Base-by-base conservation (phyloP, 2,329 filamentous ascomycete genomes). In the Monosporascus sp. region DNA sequence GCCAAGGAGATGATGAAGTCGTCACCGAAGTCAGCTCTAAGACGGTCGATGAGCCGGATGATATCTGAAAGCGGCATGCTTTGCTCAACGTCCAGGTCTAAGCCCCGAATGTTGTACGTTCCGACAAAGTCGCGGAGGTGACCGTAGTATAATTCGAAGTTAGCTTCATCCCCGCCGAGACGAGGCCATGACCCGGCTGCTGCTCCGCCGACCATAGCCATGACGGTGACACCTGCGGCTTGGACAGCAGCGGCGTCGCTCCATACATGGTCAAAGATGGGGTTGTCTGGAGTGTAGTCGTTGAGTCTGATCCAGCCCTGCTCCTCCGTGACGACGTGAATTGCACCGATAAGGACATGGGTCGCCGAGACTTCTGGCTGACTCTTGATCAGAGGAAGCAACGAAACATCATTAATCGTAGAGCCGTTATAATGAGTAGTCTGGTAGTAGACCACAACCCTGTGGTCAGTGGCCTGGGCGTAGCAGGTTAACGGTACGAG, bases 181-280 rank as follows among this genome's bases (percentile, higher is more conserved):
- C 77, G 77, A 47, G 55, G 25, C 52, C 81, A 96, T 14, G 84
- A 87, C 11, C 91, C 92, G 54, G 80, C 79, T 0, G 90, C 90
- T 2, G 91, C 90, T 17, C 92, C 92, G 39, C 92, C 92, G 2
- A 96, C 76, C 89, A 97, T 94, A 51, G 83, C 89, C 66, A 96
- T 78, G 14, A 96, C 83, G 62, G 87, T 90, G 57, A 96, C 78
- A 43, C 90, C 90, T 6, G 79, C 78, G 2, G 80, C 80, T 67
- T 94, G 87, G 6, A 96, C 73, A 57, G 84, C 75, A 7, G 80
- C 78, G 8, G 90, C 81, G 69, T 97, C 92, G 22, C 80, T 80
- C 90, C 91, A 97, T 37, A 96, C 77, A 1, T 83, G 82, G 35
- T 81, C 74, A 70, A 87, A 93, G 58, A 83, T 80, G 5, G 81